Base-by-base conservation (phyloP, 2,329 filamentous ascomycete genomes). In the Neodidymelliopsis sp. region DNA sequence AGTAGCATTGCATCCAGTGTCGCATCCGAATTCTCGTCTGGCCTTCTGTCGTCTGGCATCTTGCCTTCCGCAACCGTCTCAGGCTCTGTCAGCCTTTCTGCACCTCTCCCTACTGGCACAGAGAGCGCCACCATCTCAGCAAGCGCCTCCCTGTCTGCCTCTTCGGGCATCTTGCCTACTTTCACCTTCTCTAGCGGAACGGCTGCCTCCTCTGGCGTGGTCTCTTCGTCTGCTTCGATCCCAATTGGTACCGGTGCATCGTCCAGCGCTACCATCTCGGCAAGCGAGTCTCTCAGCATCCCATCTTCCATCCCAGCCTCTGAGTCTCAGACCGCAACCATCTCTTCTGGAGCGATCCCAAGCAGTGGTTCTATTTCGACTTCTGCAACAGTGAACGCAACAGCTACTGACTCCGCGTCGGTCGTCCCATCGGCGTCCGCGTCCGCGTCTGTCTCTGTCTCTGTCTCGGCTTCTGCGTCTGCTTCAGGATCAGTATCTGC, bases 261-360 rank as follows among this genome's bases (percentile, higher is more conserved):
- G 8, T 46, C 35, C 11, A 55, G 48, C 24, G 33, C 51, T 25
- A 40, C 30, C 6, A 20, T 42, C 15, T 41, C 50, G 12, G 22
- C 49, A 7, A 48, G 35, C 49, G 30, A 48, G 28, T 49, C 57
- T 20, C 27, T 54, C 38, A 58, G 53, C 39, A 43, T 62, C 20
- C 58, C 61, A 1, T 49, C 56, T 7, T 63, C 61, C 19, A 49
- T 65, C 12, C 56, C 61, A 0, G 48, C 58, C 12, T 65, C 60
- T 34, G 61, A 63, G 37, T 51, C 45, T 8, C 30, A 43, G n/a
- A 30, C 52, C 3, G 41, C 46, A 8, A 49, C 50, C 37, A 36
- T 37, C 12, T 50, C 53, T 20, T 50, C 48, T 39, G 51, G 29
- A n/a, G 16, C 40, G 12, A 18, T 44, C 31, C 25, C 24, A 7